These are phyloP conservation scores for Acorus calamus DNA, from an alignment of 106 monocot species.

Conservation along the genomic window DNA sequence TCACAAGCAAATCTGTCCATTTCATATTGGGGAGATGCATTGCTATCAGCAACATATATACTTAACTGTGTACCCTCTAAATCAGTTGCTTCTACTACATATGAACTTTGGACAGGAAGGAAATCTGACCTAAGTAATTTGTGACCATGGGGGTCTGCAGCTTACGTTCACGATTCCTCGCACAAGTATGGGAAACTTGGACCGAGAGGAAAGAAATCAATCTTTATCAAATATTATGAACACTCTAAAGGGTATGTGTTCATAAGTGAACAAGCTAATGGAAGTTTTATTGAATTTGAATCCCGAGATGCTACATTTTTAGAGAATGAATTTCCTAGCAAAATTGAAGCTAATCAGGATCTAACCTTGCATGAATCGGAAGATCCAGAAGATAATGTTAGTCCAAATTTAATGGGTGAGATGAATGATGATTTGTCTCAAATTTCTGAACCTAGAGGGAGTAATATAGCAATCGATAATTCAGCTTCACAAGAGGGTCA, in stretches of 20 bases:
- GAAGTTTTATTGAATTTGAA: background rate
- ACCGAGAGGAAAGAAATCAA: background rate
- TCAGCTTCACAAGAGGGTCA: background rate
- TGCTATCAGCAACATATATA: background rate
- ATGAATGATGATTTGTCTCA: background rate
- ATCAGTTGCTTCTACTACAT: background rate
- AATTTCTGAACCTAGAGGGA: background rate
- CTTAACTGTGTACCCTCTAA: background rate
- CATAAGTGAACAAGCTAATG: background rate
- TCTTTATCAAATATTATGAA: background rate
- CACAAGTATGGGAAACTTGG: background rate
- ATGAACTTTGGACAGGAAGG: background rate
- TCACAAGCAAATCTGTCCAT: background rate
- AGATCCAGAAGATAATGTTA: background rate
- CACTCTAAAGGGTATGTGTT: background rate
- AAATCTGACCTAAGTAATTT: background rate
- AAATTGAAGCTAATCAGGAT: background rate
- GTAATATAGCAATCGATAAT: background rate
- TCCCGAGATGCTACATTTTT: background rate
- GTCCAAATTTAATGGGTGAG: background rate
- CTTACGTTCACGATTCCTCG: background rate
- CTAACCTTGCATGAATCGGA: background rate
- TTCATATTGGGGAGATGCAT: background rate
- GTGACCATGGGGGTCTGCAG: background rate
- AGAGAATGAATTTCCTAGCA: background rate